phyloP scores from a whole-genome alignment of 768 basidiomycete species.

The Rhodotorula sphaerocarpa region DNA sequence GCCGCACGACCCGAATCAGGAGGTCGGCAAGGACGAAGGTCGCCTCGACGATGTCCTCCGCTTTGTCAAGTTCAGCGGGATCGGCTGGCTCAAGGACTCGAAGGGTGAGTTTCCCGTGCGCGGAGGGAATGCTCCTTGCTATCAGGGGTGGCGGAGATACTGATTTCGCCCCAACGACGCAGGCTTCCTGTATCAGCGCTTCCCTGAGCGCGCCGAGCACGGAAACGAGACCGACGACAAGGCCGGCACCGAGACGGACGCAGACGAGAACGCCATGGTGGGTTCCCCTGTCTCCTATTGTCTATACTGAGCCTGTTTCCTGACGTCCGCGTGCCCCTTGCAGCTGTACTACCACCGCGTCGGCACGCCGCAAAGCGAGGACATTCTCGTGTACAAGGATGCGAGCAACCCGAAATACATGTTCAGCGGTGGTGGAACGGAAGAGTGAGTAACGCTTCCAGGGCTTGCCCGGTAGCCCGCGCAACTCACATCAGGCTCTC shows the following conservation, averaged over 20 bases:
- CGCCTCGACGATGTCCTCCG: constrained; percentile 60
- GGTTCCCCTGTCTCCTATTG: neutral
- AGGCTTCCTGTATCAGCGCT: constrained; percentile 77
- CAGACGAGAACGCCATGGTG: constrained; percentile 28
- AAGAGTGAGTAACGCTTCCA: constrained; percentile 45
- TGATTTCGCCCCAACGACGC: too few relatives aligned
- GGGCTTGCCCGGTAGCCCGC: neutral
- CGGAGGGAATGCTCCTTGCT: neutral
- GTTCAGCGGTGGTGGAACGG: constrained; percentile 25
- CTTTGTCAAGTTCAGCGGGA: constrained; percentile 65
- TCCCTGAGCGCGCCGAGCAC: constrained; percentile 52
- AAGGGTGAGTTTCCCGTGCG: constrained; percentile 40
- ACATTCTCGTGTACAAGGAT: constrained; percentile 58
- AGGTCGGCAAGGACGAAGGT: constrained; percentile 42
- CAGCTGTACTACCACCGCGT: constrained; percentile 66
- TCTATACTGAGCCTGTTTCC: neutral
- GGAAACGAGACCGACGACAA: constrained; percentile 50
- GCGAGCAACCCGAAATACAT: constrained; percentile 50
- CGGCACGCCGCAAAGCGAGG: constrained; percentile 60
- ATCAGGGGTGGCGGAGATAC: neutral
- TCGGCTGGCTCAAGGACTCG: constrained; percentile 68
- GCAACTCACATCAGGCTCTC: too few relatives aligned
- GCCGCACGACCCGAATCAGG: constrained; percentile 49
- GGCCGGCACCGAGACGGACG: constrained; percentile 47
- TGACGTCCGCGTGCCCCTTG: constrained; percentile 20